Percentiles rank a stretch among this genome's conserved stretches.
phyloP scores from a whole-genome alignment of 202 grass and related monocot genomes.

The Schoenoplectus tabernaemontani region DNA sequence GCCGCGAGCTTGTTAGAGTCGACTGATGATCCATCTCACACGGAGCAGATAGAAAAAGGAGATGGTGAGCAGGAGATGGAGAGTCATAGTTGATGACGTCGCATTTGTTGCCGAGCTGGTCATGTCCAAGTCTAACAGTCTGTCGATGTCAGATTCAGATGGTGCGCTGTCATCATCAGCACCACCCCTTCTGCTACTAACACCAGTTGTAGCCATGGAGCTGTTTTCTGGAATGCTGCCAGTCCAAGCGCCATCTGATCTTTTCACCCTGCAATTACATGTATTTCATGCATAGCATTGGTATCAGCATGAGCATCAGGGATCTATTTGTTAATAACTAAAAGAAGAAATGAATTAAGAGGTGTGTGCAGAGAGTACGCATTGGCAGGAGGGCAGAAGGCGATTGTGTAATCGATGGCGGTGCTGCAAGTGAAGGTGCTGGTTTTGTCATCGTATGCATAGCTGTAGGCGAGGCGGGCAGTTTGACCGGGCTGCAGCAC shows the following conservation, averaged over 20 bases:
- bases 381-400: constrained; percentile 59
- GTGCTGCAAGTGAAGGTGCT: constrained; percentile 75
- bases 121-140: not conserved
- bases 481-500: constrained; percentile 44
- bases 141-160: not conserved
- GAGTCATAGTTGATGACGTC: not conserved
- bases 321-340: not conserved
- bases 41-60: not conserved
- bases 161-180: not conserved
- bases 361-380: constrained; percentile 13
- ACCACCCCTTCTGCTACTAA: not conserved
- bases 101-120: constrained; percentile 20
- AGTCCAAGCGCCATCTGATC: constrained; percentile 40
- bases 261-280: constrained; percentile 42
- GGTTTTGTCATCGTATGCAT: constrained; percentile 70
- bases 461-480: constrained; percentile 70
- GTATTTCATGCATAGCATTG: not conserved
- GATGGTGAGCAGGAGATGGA: not conserved
- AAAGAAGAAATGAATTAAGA: not conserved
- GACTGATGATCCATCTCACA: not conserved
- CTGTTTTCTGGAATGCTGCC: constrained; percentile 13
- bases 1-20: not conserved
- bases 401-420: constrained; percentile 67
- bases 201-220: not conserved
- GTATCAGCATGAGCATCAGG: not conserved